Evolutionary conservation across 1,139 yeast species (phyloP), one percentile per base, ranked within the genome.

Genomic region (Kurtzmaniella natalensis): DNA sequence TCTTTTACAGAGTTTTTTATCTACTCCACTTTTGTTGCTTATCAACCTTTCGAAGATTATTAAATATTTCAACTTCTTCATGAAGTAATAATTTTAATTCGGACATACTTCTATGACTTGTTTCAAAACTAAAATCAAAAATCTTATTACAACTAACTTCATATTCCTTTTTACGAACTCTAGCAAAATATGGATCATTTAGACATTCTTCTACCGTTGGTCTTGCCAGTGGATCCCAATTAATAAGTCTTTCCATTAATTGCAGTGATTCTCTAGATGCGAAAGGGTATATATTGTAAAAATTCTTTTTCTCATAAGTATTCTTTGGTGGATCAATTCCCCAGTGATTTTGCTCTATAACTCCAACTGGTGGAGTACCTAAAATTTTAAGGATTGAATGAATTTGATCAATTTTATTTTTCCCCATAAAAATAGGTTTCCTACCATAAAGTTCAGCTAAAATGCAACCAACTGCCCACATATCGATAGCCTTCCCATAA

Each of bases 381-480:
- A 82, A 55, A 0, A 80, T 61, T 49, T 74, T 75, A 31, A 75
- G 57, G n/a, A 83, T 78, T 50, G 79, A 81, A 30, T 63, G 68
- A 3, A 81, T 53, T 50, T 83, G 92, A 42, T 78, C 78, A 42
- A 77, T 47, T 43, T 78, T 81, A 54, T 78, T 78, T 40, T 75
- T 75, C 0, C 92, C 92, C 39, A 76, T 72, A 47, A 83, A 82
- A n/a, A 82, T 50, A 1, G 92, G 92, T 45, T 69, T 70, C 42
- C 94, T 63, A 0, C 85, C 86, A 46, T 80, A 82, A 28, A 83
- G 61, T 49, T 83, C 94, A 0, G 77, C 89, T 37, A 82, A 55
- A n/a, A 83, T 81, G 48, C 94, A 83, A 1, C 94, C 94, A 20
- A 79, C 71, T 1, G 92, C 83, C 94, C 94, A 83, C 57, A 83